Conservation (phyloP, 371 early-diverging fungal species). For the Capillidium heterosporum region DNA sequence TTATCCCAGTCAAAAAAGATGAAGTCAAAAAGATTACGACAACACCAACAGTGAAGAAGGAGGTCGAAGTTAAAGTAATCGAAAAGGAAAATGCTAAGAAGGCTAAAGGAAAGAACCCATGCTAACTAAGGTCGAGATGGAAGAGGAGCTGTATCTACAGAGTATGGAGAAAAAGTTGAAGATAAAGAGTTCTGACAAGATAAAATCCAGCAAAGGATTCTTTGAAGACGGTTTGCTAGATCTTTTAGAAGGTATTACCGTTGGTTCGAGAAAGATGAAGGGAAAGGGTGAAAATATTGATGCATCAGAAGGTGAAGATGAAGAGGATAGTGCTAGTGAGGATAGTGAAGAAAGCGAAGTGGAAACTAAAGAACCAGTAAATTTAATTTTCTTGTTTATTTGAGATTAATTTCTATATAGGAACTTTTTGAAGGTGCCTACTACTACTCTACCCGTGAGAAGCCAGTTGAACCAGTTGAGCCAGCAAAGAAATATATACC, state of each 20-base stretch:
- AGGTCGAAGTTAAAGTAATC: neutral
- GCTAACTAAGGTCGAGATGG: constrained; percentile 12
- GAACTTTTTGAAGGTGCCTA: constrained; percentile 6
- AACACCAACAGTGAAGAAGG: neutral
- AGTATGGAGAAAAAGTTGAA: constrained; percentile 64
- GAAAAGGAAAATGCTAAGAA: constrained; percentile 20
- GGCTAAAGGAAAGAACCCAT: constrained; percentile 13
- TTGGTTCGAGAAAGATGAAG: constrained; percentile 11
- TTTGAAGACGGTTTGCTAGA: constrained; percentile 6
- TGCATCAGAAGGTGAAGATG: constrained; percentile 5
- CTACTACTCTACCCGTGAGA: constrained; percentile 4
- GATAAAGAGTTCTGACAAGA: constrained; percentile 21
- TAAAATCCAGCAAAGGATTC: constrained; percentile 27
- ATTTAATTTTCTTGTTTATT: neutral
- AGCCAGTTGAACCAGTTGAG: constrained; percentile 4
- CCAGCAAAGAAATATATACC: constrained; percentile 59
- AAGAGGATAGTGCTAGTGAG: constrained; percentile 11
- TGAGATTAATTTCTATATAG: neutral
- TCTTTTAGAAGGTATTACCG: constrained; percentile 14
- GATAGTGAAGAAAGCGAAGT: constrained; percentile 9
- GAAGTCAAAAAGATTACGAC: neutral
- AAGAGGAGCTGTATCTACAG: constrained; percentile 55
- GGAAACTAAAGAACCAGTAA: constrained; percentile 11
- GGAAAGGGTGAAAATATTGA: constrained; percentile 8
- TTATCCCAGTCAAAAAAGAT: neutral